Base-by-base conservation (phyloP, 805 yeast genomes). In the Wickerhamiella qilinensis region DNA sequence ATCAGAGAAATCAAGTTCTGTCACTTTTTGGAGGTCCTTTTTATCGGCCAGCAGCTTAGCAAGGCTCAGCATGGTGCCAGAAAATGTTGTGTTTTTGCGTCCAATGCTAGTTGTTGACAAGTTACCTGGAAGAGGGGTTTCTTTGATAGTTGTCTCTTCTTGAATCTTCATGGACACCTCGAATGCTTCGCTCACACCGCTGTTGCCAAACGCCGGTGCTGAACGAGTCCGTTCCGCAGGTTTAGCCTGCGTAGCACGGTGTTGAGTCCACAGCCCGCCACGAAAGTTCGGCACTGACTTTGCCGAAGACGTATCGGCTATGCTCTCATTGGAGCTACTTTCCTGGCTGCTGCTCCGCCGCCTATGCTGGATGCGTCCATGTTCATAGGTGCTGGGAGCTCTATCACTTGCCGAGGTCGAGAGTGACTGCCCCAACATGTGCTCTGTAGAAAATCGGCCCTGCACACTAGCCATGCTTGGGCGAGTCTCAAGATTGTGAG, bases 101-200 rank as follows among this genome's bases (percentile, higher is more conserved):
- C 36, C 39, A 11, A 37, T 38, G 24, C 30, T 43, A 33, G 36
- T 46, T 42, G 16, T 48, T 11, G 28, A 42, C 28, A n/a, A 40
- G 29, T 20, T 32, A 24, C 33, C 41, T 2, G 49, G 41, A 12
- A 46, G 38, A 11, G 49, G 40, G 20, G 40, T 27, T 20, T 46
- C 40, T 6, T 33, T 36, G 5, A 30, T 31, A 11, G 36, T 31
- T 7, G 15, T 19, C 9, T 27, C 16, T 11, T 18, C 18, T 16
- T 15, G 31, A 18, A 9, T 12, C 32, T 28, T 9, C 27, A 14
- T 6, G n/a, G 25, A 12, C 25, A 14, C 12, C 25, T 19, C 27
- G 31, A 14, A 35, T 6, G 33, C 30, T 28, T 28, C 30, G n/a
- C 17, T 7, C 16, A 31, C 17, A 4, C 31, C 8, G 4, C 24